These are phyloP conservation scores for Apophysomyces elegans DNA, from an alignment of 371 early-diverging fungal genomes.

Conservation along the genomic window DNA sequence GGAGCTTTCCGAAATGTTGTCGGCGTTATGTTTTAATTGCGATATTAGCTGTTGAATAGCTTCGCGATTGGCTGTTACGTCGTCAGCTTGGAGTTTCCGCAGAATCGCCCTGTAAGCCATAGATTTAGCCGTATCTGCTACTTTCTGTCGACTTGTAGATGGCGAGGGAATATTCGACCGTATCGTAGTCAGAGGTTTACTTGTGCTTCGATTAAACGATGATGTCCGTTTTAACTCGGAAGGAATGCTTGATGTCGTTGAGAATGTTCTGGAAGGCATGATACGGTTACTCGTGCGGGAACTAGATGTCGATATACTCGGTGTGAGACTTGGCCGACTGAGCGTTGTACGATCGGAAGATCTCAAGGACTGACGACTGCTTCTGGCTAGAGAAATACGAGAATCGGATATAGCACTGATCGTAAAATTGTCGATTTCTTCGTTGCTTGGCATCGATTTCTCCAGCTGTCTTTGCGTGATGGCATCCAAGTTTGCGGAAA, in stretches of 20 bases:
- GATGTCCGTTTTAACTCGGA: neutral
- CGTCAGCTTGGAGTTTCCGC: slow-evolving; percentile 24
- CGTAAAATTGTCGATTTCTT: neutral
- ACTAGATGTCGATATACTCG: neutral
- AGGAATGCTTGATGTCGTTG: neutral
- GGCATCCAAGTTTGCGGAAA: slow-evolving; percentile 14
- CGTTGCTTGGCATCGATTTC: slow-evolving; percentile 8
- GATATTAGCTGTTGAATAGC: slow-evolving; percentile 20
- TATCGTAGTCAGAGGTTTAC: neutral
- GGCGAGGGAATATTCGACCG: neutral
- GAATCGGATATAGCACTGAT: neutral
- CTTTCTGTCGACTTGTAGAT: neutral
- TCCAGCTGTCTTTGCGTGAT: slow-evolving; percentile 12
- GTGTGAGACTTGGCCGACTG: neutral
- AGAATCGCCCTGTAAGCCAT: slow-evolving; percentile 9
- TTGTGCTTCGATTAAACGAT: neutral
- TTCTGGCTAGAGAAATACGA: neutral
- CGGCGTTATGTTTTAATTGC: slow-evolving; percentile 14
- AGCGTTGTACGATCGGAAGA: neutral
- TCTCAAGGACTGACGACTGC: neutral
- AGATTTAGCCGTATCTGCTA: neutral
- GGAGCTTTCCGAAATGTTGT: neutral
- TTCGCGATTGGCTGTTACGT: slow-evolving; percentile 18
- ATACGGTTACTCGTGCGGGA: neutral
- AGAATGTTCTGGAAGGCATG: slow-evolving; percentile 1